Conservation (phyloP, 371 early-diverging fungal genomes). For the Paraphysoderma sedebokerense region DNA sequence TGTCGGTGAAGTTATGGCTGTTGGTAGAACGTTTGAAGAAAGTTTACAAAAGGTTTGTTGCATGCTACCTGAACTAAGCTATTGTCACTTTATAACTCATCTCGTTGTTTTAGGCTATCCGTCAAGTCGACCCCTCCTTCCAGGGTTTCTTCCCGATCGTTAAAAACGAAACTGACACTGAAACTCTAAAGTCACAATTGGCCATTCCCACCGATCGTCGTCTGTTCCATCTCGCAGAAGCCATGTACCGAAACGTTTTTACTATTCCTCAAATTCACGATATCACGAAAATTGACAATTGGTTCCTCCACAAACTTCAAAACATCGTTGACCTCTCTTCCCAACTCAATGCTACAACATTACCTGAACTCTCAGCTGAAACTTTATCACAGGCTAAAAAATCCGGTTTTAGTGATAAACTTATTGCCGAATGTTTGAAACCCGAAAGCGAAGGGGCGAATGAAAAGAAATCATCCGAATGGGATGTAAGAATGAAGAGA, state of each 20-base stretch:
- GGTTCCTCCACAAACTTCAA: constrained; percentile 82
- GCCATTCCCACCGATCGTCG: constrained; percentile 71
- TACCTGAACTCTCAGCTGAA: constrained; percentile 10
- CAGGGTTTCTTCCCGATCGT: constrained; percentile 41
- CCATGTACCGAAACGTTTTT: constrained; percentile 67
- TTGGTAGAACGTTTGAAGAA: constrained; percentile 90
- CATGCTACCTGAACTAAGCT: neutral
- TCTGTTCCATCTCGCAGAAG: constrained; percentile 73
- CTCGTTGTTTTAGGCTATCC: constrained; percentile 43
- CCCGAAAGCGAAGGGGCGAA: constrained; percentile 10
- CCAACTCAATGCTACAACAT: constrained; percentile 23
- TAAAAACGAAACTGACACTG: constrained; percentile 15
- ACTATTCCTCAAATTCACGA: constrained; percentile 66
- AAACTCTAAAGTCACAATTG: constrained; percentile 52
- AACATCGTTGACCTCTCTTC: constrained; percentile 57
- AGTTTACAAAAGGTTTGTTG: constrained; percentile 81
- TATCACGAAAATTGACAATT: constrained; percentile 82
- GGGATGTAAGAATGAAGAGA: constrained; percentile 42
- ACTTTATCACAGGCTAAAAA: constrained; percentile 53
- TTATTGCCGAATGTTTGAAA: constrained; percentile 48
- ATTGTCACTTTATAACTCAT: neutral
- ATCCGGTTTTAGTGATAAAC: constrained; percentile 69
- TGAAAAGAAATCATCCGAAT: constrained; percentile 20
- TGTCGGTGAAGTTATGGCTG: constrained; percentile 94
- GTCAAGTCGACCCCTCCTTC: constrained; percentile 50